Conservation (phyloP, 2,329 filamentous ascomycete species). For the Xylaria polymorpha region DNA sequence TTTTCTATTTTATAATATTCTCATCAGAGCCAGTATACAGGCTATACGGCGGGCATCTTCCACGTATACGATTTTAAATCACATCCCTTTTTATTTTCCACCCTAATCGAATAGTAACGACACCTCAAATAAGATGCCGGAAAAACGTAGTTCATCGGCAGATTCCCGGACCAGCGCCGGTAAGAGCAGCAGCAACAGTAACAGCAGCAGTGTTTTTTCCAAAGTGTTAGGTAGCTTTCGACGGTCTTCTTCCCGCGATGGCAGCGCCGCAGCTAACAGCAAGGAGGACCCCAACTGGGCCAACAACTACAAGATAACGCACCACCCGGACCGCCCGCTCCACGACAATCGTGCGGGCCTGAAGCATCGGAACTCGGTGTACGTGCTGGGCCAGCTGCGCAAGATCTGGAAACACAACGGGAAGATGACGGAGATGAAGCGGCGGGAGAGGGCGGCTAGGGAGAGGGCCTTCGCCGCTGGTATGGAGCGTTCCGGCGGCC, state of each 20-base stretch:
- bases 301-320: slow-evolving; percentile 33
- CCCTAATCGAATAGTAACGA: not conserved
- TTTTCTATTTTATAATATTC: not conserved
- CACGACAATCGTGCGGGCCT: slow-evolving; percentile 16
- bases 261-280: slow-evolving; percentile 6
- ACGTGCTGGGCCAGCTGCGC: slow-evolving; percentile 24
- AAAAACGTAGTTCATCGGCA: slow-evolving; percentile 17
- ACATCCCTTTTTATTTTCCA: no score
- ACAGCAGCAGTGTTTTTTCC: slow-evolving; percentile 23
- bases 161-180: slow-evolving; percentile 10
- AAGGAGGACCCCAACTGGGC: slow-evolving; percentile 22
- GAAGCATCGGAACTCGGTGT: slow-evolving; percentile 21
- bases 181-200: slow-evolving; percentile 9
- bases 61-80: not conserved
- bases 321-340: slow-evolving; percentile 30
- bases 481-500: not conserved
- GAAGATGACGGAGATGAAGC: slow-evolving; percentile 21
- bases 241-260: slow-evolving; percentile 1
- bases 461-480: not conserved
- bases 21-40: slow-evolving; percentile 20
- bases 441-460: slow-evolving; percentile 18
- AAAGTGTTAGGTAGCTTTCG: slow-evolving; percentile 28
- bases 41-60: slow-evolving; percentile 17
- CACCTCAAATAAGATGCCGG: slow-evolving; percentile 13
- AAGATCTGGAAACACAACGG: slow-evolving; percentile 28